phyloP scores from a whole-genome alignment of 139 green algal genomes.

The Pseudopediastrum boryanum region DNA sequence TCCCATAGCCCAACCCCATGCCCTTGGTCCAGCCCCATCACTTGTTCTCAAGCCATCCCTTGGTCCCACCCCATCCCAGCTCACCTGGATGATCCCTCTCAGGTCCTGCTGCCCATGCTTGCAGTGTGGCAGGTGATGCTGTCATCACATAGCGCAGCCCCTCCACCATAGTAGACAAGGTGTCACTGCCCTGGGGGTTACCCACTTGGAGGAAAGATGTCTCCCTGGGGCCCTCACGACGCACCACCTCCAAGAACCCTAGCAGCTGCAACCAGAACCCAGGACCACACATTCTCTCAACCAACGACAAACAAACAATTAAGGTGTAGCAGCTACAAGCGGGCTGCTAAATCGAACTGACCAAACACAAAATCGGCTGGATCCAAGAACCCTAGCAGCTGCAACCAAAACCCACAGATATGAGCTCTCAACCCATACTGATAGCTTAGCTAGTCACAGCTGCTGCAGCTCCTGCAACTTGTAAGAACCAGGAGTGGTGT shows the following conservation, averaged over 20 bases:
- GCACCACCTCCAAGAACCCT: slow-evolving; percentile 73
- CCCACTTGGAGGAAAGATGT: slow-evolving; percentile 57
- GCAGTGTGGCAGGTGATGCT: slow-evolving; percentile 46
- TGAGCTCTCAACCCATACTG: not conserved
- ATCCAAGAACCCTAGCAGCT: slow-evolving; percentile 80
- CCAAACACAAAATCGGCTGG: too few relatives aligned
- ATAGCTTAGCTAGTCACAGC: not conserved
- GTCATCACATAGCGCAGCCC: slow-evolving; percentile 68
- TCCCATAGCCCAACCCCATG: too few relatives aligned
- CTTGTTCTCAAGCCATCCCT: too few relatives aligned
- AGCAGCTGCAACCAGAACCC: slow-evolving; percentile 69
- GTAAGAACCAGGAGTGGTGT: too few relatives aligned
- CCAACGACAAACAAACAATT: not conserved
- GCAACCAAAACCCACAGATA: too few relatives aligned
- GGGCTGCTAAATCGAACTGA: too few relatives aligned
- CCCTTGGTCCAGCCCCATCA: too few relatives aligned
- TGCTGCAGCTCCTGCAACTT: not conserved
- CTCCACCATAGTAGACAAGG: slow-evolving; percentile 69
- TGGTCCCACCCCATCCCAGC: too few relatives aligned
- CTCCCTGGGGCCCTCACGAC: slow-evolving; percentile 70
- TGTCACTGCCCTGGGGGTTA: slow-evolving; percentile 47
- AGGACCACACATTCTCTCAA: not conserved
- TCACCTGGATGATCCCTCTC: too few relatives aligned
- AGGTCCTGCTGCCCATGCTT: slow-evolving; percentile 29
- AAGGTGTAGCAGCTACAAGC: not conserved